Percentiles rank a stretch among this genome's conserved stretches.
Evolutionary conservation across 2,329 filamentous ascomycete species (phyloP).

Genomic region (Phaeosphaeriaceae sp.): DNA sequence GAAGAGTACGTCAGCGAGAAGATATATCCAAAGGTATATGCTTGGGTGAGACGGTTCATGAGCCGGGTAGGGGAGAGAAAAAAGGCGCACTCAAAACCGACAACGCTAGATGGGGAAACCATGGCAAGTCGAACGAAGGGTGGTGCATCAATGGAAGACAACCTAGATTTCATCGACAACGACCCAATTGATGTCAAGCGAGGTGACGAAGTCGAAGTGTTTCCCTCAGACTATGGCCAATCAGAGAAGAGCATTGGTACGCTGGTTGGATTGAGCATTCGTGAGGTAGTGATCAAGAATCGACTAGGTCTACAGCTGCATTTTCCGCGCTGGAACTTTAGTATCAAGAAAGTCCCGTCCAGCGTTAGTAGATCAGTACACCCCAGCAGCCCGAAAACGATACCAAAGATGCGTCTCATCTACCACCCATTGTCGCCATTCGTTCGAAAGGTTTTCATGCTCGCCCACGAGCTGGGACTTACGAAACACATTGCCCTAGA

Average conservation of each 20-base stretch:
- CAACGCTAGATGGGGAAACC: constrained; percentile 30
- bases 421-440: constrained; percentile 39
- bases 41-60: constrained; percentile 70
- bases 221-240: constrained; percentile 41
- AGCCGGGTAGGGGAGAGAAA: constrained; percentile 53
- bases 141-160: constrained; percentile 53
- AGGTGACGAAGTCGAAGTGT: constrained; percentile 60
- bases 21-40: constrained; percentile 66
- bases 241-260: constrained; percentile 35
- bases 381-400: constrained; percentile 1
- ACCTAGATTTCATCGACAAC: constrained; percentile 52
- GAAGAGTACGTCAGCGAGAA: constrained; percentile 58
- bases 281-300: constrained; percentile 39
- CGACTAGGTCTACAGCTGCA: constrained; percentile 38
- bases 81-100: constrained; percentile 50
- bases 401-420: constrained; percentile 36
- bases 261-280: constrained; percentile 33
- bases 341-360: constrained; percentile 22
- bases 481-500: constrained; percentile 30
- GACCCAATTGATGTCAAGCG: constrained; percentile 62
- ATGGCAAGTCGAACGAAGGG: constrained; percentile 54
- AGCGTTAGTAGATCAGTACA: not conserved
- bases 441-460: constrained; percentile 37
- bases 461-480: constrained; percentile 36
- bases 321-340: constrained; percentile 50